Conservation (phyloP, 345 rosid genomes). For the Psidium guajava region DNA sequence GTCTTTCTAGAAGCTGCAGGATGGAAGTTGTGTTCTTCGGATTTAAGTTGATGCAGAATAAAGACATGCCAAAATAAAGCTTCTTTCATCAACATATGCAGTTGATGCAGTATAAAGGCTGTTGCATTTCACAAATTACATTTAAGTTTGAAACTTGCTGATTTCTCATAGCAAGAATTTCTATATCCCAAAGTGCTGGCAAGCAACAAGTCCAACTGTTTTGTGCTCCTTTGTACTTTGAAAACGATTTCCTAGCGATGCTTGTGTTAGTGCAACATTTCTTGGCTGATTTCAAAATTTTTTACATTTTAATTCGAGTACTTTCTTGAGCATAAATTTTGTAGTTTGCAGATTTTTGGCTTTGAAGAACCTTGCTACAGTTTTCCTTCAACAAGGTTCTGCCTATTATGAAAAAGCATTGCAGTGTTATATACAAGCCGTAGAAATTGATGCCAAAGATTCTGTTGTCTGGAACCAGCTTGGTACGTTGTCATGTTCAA, state of each 20-base stretch:
- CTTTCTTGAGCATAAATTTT: not conserved
- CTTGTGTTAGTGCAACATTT: not conserved
- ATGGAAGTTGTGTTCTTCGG: not conserved
- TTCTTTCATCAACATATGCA: not conserved
- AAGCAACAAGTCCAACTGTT: not conserved
- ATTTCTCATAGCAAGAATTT: not conserved
- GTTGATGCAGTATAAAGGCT: not conserved
- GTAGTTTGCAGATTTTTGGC: slow-evolving; percentile 71
- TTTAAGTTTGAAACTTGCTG: not conserved
- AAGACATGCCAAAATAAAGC: slow-evolving; percentile 39
- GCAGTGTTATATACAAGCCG: slow-evolving; percentile 92
- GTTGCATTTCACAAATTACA: not conserved
- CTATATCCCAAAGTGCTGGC: not conserved
- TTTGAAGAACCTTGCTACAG: slow-evolving; percentile 83
- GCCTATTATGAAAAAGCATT: slow-evolving; percentile 75
- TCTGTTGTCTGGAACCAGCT: slow-evolving; percentile 97
- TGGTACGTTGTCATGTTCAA: slow-evolving; percentile 93
- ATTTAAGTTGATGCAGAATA: not conserved
- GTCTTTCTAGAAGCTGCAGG: not conserved
- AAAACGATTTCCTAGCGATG: not conserved
- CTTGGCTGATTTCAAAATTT: not conserved
- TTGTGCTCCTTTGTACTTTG: not conserved
- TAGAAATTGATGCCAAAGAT: slow-evolving; percentile 92
- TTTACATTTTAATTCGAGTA: not conserved
- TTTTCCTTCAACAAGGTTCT: slow-evolving; percentile 85